Evolutionary conservation across 2,329 filamentous ascomycete species (phyloP).

Genomic region (Penicillium sclerotigenum): DNA sequence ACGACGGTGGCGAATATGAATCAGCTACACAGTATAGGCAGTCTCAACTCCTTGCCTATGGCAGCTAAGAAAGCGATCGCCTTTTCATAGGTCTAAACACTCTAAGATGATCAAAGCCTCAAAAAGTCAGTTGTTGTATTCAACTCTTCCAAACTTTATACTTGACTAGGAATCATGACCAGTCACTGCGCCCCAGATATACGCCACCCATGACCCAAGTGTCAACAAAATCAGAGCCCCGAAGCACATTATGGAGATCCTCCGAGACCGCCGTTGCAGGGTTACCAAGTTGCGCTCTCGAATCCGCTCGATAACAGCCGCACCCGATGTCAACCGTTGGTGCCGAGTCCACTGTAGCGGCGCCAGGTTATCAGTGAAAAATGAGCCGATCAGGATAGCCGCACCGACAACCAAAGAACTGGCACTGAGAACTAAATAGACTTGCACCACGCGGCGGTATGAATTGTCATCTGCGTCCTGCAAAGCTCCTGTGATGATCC

Average conservation of each 20-base stretch:
- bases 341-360: conserved; percentile 59
- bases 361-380: conserved; percentile 44
- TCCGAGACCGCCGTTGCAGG: conserved; percentile 39
- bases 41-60: not conserved
- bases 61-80: not conserved
- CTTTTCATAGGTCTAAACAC: not conserved
- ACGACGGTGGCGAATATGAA: conserved; percentile 5
- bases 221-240: conserved; percentile 46
- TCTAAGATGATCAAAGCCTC: not conserved
- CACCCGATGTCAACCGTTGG: conserved; percentile 46
- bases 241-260: conserved; percentile 47
- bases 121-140: not conserved
- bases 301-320: conserved; percentile 45
- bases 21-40: not conserved
- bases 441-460: conserved; percentile 54
- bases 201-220: conserved; percentile 50
- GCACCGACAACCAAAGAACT: conserved; percentile 48
- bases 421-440: conserved; percentile 56
- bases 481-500: conserved; percentile 56
- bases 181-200: conserved; percentile 60
- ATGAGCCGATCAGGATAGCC: conserved; percentile 41
- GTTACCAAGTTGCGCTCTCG: conserved; percentile 44
- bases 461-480: conserved; percentile 58
- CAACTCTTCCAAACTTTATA: not conserved
- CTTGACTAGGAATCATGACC: conserved; percentile 43